Base-by-base conservation (phyloP, 345 rosid genomes). In the Triadica sebifera region DNA sequence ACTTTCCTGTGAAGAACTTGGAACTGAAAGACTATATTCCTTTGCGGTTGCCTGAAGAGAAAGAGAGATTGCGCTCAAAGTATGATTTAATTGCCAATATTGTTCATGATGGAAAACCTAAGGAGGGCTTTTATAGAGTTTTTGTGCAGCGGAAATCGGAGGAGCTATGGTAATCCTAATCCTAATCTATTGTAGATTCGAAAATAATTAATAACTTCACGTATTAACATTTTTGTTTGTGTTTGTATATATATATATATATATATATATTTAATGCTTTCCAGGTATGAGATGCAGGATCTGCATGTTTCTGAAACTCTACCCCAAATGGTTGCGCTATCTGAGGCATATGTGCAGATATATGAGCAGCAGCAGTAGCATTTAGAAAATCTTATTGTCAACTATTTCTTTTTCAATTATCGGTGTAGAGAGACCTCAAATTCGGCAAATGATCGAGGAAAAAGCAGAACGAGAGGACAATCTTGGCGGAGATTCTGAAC, bases 271-370 rank as follows among this genome's bases (percentile, higher is more conserved):
- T 79, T 80, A 53, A 15, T 88, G n/a, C n/a, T n/a, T n/a, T n/a
- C n/a, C n/a, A 96, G 98, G 98, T 95, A 93, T 60, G 98, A 93
- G 86, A 95, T 95, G 94, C 99, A 96, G 83, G 98, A 96, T 88
- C 76, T 96, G 64, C 98, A 90, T 65, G 98, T 96, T 68, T 93
- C 96, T 0, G 99, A 96, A 79, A 91, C 97, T 10, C 94, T 96
- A 78, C 94, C 99, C 50, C 99, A 96, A 64, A 96, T 96, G 96
- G 99, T 96, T 57, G 96, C 93, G 0, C 89, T 96, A 24, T 96
- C 99, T 0, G 98, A 96, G 87, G 90, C 98, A 24, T 93, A 93
- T 70, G 84, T 96, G 91, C 99, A 96, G 87, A 96, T 96, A 78
- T 96, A 91, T 13, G 99, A 95, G 94, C 94, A 86, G 88, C 96